Evolutionary conservation across 2,329 filamentous ascomycete genomes (phyloP).

Genomic region (Talaromyces funiculosus): DNA sequence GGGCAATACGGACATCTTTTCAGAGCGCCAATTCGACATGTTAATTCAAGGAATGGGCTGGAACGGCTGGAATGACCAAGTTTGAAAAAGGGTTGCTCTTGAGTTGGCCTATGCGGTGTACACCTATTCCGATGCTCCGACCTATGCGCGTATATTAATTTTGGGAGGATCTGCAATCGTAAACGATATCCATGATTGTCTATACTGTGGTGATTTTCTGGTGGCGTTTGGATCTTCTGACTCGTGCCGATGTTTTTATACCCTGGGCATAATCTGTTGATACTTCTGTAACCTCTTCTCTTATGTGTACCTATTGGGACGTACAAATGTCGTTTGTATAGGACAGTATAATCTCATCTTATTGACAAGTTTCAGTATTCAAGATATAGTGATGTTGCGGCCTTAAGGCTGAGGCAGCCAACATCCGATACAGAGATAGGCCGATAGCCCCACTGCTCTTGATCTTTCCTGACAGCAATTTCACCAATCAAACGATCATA

Average conservation of each 20-base stretch:
- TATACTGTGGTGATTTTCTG: not conserved
- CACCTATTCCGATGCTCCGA: not conserved
- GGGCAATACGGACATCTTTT: conserved; percentile 23
- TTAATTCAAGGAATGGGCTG: conserved; percentile 24
- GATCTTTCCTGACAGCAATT: not conserved
- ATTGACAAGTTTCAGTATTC: not conserved
- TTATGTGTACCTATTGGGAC: not conserved
- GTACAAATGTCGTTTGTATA: not conserved
- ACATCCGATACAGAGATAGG: not conserved
- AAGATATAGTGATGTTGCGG: not conserved
- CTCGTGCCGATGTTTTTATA: conserved; percentile 4
- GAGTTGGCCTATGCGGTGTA: not conserved
- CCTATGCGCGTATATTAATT: not conserved
- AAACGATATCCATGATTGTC: not conserved
- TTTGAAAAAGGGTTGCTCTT: not conserved
- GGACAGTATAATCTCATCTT: not conserved
- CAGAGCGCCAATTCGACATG: conserved; percentile 33
- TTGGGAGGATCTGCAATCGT: not conserved
- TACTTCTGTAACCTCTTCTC: not conserved
- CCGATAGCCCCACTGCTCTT: not conserved
- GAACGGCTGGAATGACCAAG: conserved; percentile 23
- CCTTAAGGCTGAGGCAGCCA: not conserved
- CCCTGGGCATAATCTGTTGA: conserved; percentile 6
- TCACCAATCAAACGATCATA: not conserved
- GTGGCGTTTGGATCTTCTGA: not conserved